Conservation (phyloP, 441 rosid species). For the Populus hybrid region DNA sequence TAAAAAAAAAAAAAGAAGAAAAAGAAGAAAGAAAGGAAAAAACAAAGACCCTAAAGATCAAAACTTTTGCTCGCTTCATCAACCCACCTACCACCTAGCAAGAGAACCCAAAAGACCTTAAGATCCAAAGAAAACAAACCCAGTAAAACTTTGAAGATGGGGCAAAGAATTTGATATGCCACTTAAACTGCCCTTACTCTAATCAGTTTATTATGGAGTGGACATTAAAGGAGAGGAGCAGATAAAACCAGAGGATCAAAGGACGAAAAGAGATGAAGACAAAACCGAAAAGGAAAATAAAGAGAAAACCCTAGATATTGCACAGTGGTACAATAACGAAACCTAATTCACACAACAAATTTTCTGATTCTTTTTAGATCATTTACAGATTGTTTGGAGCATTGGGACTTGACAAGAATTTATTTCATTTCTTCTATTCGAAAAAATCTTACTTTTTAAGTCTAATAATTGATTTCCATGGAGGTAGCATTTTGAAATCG, state of each 20-base stretch:
- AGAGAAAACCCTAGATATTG: conserved; percentile 51
- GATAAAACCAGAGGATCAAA: conserved; percentile 37
- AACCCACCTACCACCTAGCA: neutral
- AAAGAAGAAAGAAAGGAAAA: too few species aligned
- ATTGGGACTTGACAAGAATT: too few species aligned
- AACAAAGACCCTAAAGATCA: neutral
- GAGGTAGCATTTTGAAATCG: too few species aligned
- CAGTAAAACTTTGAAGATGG: conserved; percentile 7
- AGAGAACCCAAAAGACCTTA: neutral
- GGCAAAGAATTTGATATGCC: conserved; percentile 7
- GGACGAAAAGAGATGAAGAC: neutral
- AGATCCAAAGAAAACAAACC: neutral
- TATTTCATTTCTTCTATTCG: too few species aligned
- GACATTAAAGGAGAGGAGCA: conserved; percentile 3
- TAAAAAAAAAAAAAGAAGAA: neutral
- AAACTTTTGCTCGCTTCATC: neutral
- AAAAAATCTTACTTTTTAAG: too few species aligned
- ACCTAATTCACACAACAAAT: conserved; percentile 15
- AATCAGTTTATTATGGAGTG: neutral
- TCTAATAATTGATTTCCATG: too few species aligned
- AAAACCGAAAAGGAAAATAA: neutral
- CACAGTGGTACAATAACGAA: conserved; percentile 29
- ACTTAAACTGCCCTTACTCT: neutral
- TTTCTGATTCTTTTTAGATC: neutral
- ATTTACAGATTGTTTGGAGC: neutral